Percentiles rank a stretch among this genome's conserved stretches.
phyloP scores from a whole-genome alignment of 2,329 filamentous ascomycete species.

The Hypocrella siamensis region DNA sequence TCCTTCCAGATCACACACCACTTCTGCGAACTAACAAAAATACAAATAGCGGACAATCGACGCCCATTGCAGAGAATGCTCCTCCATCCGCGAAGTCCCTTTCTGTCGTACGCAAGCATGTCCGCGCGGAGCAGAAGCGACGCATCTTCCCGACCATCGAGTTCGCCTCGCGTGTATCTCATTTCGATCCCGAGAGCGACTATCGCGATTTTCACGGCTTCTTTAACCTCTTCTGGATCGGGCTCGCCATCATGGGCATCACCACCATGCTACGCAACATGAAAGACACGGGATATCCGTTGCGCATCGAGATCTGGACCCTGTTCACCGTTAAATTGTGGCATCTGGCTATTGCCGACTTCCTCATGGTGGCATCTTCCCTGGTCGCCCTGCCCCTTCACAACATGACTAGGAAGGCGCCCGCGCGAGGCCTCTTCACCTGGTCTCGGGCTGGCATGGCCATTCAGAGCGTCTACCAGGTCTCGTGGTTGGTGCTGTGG shows the following conservation, averaged over 20 bases:
- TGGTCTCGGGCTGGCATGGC: constrained; percentile 70
- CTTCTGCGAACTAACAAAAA: too few relatives aligned
- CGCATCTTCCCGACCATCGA: constrained; percentile 88
- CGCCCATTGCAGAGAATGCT: constrained; percentile 74
- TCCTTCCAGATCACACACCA: too few relatives aligned
- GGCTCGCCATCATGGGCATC: constrained; percentile 88
- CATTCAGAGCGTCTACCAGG: constrained; percentile 71
- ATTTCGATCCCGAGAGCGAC: constrained; percentile 86
- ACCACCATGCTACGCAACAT: constrained; percentile 87
- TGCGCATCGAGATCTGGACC: constrained; percentile 76
- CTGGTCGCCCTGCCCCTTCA: constrained; percentile 61
- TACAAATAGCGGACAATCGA: constrained; percentile 76
- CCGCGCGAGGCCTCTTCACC: constrained; percentile 36
- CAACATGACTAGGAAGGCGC: constrained; percentile 40
- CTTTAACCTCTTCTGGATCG: constrained; percentile 97
- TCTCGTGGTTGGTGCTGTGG: constrained; percentile 68
- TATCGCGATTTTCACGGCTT: constrained; percentile 93
- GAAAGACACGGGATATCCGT: constrained; percentile 79
- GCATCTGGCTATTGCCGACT: constrained; percentile 71
- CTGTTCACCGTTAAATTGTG: constrained; percentile 80
- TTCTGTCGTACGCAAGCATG: constrained; percentile 69
- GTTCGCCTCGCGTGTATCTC: constrained; percentile 78
- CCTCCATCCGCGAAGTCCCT: constrained; percentile 83
- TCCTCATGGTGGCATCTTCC: constrained; percentile 69
- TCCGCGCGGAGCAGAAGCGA: constrained; percentile 63